Base-by-base conservation (phyloP, 352 stramenopile species). In the Plasmopara viticola region DNA sequence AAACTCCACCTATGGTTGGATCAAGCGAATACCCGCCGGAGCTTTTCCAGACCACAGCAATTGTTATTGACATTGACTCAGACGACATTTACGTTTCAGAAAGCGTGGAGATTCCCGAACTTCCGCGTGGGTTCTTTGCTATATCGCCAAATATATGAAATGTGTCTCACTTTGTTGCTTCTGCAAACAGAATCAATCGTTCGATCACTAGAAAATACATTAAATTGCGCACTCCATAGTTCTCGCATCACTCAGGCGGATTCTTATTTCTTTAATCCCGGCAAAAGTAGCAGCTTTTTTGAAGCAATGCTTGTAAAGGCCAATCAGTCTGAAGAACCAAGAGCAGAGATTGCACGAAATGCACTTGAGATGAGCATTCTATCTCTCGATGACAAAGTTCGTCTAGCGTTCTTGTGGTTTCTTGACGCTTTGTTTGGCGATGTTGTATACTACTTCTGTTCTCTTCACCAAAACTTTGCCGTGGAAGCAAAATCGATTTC, bases 51-150 rank as follows among this genome's bases (percentile, higher is more conserved):
- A 69, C 68, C 9, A 34, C 65, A 20, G 69, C 73, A 18, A 58
- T 84, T 14, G 49, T 90, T n/a, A 42, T 88, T 30, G 75, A 90
- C 34, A 63, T 90, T 9, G 77, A 90, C 45, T 64, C 70, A 7
- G 75, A 90, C 48, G 80, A 90, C 18, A 53, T 88, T 12, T 87
- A 86, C 59, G 43, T 86, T 5, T 77, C 77, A 2, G 67, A 85
- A 18, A 78, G 75, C 49, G 52, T 75, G 14, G 80, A 90, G 1
- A 58, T 87, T 5, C 80, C 71, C 7, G 77, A 88, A 44, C 72
- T 88, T 30, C 80, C 80, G 20, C 75, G 80, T 88, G 54, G 25
- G 73, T 70, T 43, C 20, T 17, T 9, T 1, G 30, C 10, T 49
- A 30, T 38, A 4, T 35, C 31, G 6, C 7, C 10, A 12, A 4